phyloP scores from a whole-genome alignment of 805 yeast species.

The Wickerhamiella sergipiensis region DNA sequence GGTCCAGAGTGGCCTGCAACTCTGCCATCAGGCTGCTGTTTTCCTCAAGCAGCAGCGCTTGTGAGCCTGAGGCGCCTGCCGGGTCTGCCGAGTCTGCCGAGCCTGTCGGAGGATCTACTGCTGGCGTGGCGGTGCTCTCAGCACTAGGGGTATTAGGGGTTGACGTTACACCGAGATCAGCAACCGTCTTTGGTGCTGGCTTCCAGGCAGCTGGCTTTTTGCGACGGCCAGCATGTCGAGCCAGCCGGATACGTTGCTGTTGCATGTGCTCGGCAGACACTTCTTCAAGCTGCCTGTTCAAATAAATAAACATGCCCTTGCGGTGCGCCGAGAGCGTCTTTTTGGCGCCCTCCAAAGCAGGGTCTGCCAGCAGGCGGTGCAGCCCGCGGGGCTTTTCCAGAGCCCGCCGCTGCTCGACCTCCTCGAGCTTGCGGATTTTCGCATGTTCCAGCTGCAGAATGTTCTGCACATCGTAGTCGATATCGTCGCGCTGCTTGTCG shows the following conservation, averaged over 20 bases:
- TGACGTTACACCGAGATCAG: neutral
- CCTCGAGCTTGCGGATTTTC: constrained; percentile 16
- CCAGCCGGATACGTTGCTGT: constrained; percentile 23
- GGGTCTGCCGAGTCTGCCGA: too few species aligned
- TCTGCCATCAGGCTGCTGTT: constrained; percentile 26
- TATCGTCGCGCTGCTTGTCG: constrained; percentile 26
- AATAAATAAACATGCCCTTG: constrained; percentile 25
- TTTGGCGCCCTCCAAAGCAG: constrained; percentile 16
- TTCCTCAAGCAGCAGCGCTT: constrained; percentile 21
- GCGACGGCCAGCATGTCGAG: neutral
- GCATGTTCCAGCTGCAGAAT: constrained; percentile 24
- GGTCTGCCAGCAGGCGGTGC: constrained; percentile 16
- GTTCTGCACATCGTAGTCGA: constrained; percentile 27
- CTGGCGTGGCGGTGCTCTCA: too few species aligned
- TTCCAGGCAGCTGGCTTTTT: neutral
- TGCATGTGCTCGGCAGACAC: constrained; percentile 23
- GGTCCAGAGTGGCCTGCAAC: constrained; percentile 24
- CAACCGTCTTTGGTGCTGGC: too few species aligned
- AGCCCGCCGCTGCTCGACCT: constrained; percentile 7
- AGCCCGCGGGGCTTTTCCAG: constrained; percentile 5
- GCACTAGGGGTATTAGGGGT: too few species aligned
- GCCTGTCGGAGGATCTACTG: too few species aligned
- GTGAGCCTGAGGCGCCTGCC: neutral
- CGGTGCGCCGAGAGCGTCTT: constrained; percentile 24
- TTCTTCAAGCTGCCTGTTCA: constrained; percentile 21